A percentile compares a stretch with the other conserved stretches of the same genome.
These are phyloP conservation scores for Aspergillus nomiae DNA, from an alignment of 2,329 filamentous ascomycete genomes.

Conservation along the genomic window DNA sequence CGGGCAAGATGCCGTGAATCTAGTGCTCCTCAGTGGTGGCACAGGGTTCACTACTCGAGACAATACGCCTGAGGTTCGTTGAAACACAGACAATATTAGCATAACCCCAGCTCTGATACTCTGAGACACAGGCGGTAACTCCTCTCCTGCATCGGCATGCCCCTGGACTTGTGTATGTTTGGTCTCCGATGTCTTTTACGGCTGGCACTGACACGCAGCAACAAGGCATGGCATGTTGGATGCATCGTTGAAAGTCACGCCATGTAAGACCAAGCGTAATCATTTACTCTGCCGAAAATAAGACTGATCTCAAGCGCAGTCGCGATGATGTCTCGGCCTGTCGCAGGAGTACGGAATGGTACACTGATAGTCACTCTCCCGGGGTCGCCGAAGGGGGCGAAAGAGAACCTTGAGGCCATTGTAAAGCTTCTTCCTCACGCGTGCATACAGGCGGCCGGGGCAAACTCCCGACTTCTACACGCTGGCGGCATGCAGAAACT, in stretches of 20 bases:
- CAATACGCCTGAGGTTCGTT: constrained; percentile 78
- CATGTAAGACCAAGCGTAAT: constrained; percentile 63
- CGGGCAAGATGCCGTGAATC: constrained; percentile 61
- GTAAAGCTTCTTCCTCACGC: constrained; percentile 89
- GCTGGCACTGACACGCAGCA: constrained; percentile 21
- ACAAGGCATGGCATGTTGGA: constrained; percentile 82
- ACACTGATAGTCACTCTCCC: constrained; percentile 86
- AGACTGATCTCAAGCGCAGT: constrained; percentile 56
- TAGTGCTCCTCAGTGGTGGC: constrained; percentile 86
- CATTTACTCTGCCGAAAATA: constrained; percentile 6
- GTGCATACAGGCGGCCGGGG: constrained; percentile 84
- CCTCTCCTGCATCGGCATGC: constrained; percentile 82
- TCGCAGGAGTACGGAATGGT: constrained; percentile 81
- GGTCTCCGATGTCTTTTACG: not conserved
- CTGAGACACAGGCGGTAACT: constrained; percentile 65
- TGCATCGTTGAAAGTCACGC: constrained; percentile 79
- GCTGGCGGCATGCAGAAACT: constrained; percentile 78
- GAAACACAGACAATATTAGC: not conserved
- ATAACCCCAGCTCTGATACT: constrained; percentile 17
- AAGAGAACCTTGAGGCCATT: constrained; percentile 86
- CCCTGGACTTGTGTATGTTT: constrained; percentile 73
- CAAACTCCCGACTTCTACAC: constrained; percentile 78
- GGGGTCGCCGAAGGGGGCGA: constrained; percentile 91
- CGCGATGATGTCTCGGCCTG: constrained; percentile 93
- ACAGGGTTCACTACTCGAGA: constrained; percentile 89